Conservation (phyloP, 164 flowering plant species). For the Vitis amurensis region DNA sequence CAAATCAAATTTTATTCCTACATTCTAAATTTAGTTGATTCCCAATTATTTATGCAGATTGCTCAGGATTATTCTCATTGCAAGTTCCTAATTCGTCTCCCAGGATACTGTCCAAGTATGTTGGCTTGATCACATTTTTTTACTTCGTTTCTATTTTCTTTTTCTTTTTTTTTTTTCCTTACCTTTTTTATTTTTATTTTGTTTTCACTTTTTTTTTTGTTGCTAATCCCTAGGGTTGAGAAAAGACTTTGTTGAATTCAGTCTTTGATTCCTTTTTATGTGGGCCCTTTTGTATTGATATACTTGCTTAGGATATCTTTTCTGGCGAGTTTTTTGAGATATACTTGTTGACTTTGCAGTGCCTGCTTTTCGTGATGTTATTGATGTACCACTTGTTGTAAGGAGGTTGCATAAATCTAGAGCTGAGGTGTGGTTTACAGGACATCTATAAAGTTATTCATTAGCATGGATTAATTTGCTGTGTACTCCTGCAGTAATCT, state of each 20-base stretch:
- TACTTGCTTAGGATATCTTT: no score
- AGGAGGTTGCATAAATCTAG: slow-evolving; percentile 83
- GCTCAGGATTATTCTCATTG: slow-evolving; percentile 98
- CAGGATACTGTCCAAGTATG: slow-evolving; percentile 99
- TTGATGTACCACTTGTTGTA: slow-evolving; percentile 95
- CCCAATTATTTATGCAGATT: slow-evolving; percentile 48
- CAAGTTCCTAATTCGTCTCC: slow-evolving; percentile 89
- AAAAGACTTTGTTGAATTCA: no score
- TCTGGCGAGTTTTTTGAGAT: background rate
- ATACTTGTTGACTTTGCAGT: slow-evolving; percentile 44
- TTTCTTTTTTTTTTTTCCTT: background rate
- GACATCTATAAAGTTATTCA: background rate
- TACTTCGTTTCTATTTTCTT: slow-evolving; percentile 6
- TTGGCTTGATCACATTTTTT: background rate
- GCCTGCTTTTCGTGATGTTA: slow-evolving; percentile 97
- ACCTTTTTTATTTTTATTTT: no score
- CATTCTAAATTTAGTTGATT: no score
- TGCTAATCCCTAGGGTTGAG: no score
- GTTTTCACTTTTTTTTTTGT: no score
- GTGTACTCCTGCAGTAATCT: background rate
- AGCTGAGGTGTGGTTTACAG: slow-evolving; percentile 50
- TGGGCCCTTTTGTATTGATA: no score
- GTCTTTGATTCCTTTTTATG: no score
- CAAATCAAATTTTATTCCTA: no score
- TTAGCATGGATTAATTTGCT: background rate